Conservation (phyloP, 148 eudicot species). For the Diospyros kaki region DNA sequence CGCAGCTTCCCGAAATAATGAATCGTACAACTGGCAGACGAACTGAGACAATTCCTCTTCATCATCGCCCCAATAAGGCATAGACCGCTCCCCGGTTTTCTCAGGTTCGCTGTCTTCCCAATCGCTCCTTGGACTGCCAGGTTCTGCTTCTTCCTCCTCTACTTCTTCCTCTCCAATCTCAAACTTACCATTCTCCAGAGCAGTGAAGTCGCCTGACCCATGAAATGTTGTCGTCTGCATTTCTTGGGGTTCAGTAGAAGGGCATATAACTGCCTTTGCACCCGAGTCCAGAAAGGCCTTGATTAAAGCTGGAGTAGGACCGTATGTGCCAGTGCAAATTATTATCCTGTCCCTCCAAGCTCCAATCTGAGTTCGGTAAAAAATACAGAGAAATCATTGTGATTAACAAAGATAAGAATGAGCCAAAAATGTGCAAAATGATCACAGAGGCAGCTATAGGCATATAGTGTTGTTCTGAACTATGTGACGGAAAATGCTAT, state of each 20-base stretch:
- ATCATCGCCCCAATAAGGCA: constrained; percentile 66
- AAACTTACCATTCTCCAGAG: constrained; percentile 70
- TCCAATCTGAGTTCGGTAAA: constrained; percentile 53
- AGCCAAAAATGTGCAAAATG: background rate
- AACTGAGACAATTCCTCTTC: constrained; percentile 83
- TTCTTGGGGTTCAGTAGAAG: constrained; percentile 79
- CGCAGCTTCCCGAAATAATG: constrained; percentile 60
- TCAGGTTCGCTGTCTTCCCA: constrained; percentile 96
- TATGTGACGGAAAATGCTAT: no score
- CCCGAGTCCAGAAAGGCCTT: constrained; percentile 89
- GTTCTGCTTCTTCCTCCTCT: constrained; percentile 69
- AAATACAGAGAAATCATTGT: background rate
- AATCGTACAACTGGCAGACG: constrained; percentile 63
- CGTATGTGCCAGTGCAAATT: constrained; percentile 68
- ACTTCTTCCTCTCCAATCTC: constrained; percentile 86
- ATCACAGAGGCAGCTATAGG: no score
- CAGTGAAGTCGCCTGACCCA: constrained; percentile 59
- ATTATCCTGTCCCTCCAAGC: constrained; percentile 96
- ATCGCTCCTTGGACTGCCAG: constrained; percentile 72
- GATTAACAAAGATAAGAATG: background rate
- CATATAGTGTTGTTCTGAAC: no score
- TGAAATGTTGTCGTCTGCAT: constrained; percentile 64
- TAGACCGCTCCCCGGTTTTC: constrained; percentile 43
- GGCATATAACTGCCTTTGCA: constrained; percentile 88
- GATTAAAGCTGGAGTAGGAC: constrained; percentile 55